Conservation (phyloP, 2,329 filamentous ascomycete species). For the Ceratocystiopsis brevicomis region DNA sequence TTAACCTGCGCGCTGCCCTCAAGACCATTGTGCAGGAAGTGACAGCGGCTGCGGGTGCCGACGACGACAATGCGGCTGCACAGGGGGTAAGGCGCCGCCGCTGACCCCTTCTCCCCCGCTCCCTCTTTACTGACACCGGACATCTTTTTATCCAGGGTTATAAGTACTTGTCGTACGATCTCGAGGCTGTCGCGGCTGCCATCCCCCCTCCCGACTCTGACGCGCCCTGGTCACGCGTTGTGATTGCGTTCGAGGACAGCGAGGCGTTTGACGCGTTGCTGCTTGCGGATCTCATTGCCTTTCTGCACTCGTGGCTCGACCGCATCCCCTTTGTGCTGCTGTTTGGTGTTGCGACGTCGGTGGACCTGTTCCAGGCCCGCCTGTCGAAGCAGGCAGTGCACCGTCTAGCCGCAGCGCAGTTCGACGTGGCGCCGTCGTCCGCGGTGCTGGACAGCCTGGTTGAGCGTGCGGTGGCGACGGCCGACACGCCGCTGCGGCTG, state of each 20-base stretch:
- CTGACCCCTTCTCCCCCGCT: too few relatives aligned
- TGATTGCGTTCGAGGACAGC: constrained; percentile 62
- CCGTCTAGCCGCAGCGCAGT: constrained; percentile 49
- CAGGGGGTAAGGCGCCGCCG: constrained; percentile 31
- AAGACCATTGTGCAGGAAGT: constrained; percentile 49
- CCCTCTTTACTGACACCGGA: too few relatives aligned
- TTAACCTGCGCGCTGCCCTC: constrained; percentile 52
- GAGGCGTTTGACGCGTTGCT: constrained; percentile 60
- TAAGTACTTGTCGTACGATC: constrained; percentile 58
- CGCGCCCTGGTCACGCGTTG: constrained; percentile 33
- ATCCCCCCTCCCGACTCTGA: constrained; percentile 22
- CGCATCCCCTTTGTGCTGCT: constrained; percentile 60
- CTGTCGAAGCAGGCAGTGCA: constrained; percentile 50
- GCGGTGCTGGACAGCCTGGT: constrained; percentile 58
- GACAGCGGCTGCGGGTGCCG: constrained; percentile 19
- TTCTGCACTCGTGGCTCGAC: constrained; percentile 52
- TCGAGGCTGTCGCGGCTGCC: constrained; percentile 48
- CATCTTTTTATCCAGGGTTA: constrained; percentile 32
- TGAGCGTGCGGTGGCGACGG: constrained; percentile 40
- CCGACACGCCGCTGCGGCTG: constrained; percentile 37
- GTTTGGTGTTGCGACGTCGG: constrained; percentile 65
- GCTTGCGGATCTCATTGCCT: constrained; percentile 50
- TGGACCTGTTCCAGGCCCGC: constrained; percentile 60
- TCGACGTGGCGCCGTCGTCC: constrained; percentile 56
- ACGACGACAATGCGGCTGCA: constrained; percentile 33